These are phyloP conservation scores for Ajuga chamaepitys DNA, from an alignment of 257 asterid species.

Conservation along the genomic window DNA sequence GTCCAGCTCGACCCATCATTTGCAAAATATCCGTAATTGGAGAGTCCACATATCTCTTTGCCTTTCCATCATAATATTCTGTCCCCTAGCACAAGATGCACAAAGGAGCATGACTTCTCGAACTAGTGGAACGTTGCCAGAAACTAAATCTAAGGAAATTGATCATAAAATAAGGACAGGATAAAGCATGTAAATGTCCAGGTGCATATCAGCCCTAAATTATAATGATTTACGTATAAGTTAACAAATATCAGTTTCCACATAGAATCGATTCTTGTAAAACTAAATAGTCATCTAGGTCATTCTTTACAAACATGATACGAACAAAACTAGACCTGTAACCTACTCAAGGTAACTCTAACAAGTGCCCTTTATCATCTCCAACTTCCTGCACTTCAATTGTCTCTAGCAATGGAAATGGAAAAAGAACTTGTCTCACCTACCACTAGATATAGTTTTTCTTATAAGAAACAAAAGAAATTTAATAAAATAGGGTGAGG, in stretches of 20 bases:
- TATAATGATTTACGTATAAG: background rate
- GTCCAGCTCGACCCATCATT: slow-evolving; percentile 99
- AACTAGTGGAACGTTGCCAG: background rate
- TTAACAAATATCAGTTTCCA: background rate
- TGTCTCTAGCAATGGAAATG: background rate
- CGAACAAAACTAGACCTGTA: background rate
- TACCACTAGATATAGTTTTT: background rate
- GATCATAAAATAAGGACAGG: background rate
- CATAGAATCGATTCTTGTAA: background rate
- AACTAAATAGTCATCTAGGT: background rate
- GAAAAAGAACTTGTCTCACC: background rate
- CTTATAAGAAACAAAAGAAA: no score
- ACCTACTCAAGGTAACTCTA: background rate
- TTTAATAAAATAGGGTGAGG: no score
- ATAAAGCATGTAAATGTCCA: background rate
- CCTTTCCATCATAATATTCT: slow-evolving; percentile 83
- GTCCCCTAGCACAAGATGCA: slow-evolving; percentile 63
- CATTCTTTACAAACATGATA: background rate
- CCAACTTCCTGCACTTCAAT: background rate
- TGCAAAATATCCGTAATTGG: slow-evolving; percentile 95
- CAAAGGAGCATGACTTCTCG: background rate
- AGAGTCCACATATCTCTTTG: slow-evolving; percentile 92
- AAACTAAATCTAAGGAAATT: background rate
- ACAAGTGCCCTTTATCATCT: background rate
- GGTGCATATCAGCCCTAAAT: background rate